Evolutionary conservation across 116 monocot genomes (phyloP), one percentile per base, ranked within the genome.

Genomic region (Papilionanthe hybrid): DNA sequence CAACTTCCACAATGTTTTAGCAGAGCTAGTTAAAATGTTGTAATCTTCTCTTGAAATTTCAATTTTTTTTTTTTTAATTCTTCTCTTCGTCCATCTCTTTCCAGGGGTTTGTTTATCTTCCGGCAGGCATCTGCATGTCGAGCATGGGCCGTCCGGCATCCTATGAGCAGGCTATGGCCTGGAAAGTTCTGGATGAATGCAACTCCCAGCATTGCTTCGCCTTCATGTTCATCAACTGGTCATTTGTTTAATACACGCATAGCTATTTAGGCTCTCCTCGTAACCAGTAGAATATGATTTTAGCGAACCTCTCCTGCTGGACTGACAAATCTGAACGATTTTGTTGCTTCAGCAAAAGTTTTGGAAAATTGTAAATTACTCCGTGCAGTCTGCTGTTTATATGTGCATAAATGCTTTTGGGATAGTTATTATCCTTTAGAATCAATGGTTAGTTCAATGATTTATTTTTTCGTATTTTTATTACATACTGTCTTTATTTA

Each of bases 141-240:
- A 95, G 93, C 87, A 93, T 91, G 93, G 95, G 93, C 27, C 77
- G 95, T 82, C 91, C 95, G 1, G 95, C 88, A 10, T 90, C 95
- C 0, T 95, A 95, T 49, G 91, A 93, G 28, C 95, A 93, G 78
- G 91, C 91, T 0, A 82, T 91, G 29, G 93, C 91, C 0, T 95
- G 95, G 95, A 95, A 95, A 63, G 93, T 95, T 1, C 77, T 91
- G 53, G 82, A 83, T 12, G 95, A 95, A 3, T 93, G 93, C 22
- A 89, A 90, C 73, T 45, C 85, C 0, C 81, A 83, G 19, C 95
- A 95, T 42, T 95, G 93, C 79, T 84, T 95, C 17, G 95, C 95
- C 41, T 93, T 95, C 81, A 88, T 90, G 91, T 95, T 95, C 66
- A 77, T 85, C 20, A 93, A 90, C 85, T 95, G 95, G 93, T 91